Base-by-base conservation (phyloP, 1,284 basidiomycete species). In the Pterula multifida region DNA sequence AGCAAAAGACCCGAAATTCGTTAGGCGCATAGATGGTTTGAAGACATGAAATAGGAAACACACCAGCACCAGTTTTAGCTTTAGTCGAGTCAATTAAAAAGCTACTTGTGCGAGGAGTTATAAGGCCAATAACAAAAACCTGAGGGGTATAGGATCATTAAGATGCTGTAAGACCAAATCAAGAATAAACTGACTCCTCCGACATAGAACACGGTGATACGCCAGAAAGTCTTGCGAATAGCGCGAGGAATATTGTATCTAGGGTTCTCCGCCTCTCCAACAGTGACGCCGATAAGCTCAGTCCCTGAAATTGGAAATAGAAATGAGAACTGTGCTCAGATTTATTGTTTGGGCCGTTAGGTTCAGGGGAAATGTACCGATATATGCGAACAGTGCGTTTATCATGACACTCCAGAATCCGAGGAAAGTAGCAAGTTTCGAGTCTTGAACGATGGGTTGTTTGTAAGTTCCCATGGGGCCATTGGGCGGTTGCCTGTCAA, bases 171-270 rank as follows among this genome's bases (percentile, higher is more conserved):
- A 32, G 28, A 32, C 28, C 28, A 44, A 44, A 9, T 44, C 6
- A 26, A 9, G 45, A 28, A 24, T 24, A 23, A 24, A 25, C 45
- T 42, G 17, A 79, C 79, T 28, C 73, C 76, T 22, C 78, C 74
- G 28, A 82, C 69, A 56, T 89, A 90, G 72, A 90, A 90, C 49
- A 89, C 55, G 36, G 71, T 55, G 49, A 70, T 72, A 50, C 72
- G 68, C 54, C 66, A 71, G 56, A 75, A 77, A 24, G 71, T 76
- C 51, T 68, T 62, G 49, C 65, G 61, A 28, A 75, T 71, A 24
- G 72, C 75, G 53, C 67, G 66, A 2, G 71, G 71, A 39, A 73
- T 72, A 28, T 70, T 72, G 46, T 63, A 63, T 49, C 71, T 63
- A 15, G 70, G 71, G 55, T 74, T 70, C 54, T 73, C 65, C 19